Evolutionary conservation across 306 rosid genomes (phyloP).

Genomic region (Datisca glomerata): DNA sequence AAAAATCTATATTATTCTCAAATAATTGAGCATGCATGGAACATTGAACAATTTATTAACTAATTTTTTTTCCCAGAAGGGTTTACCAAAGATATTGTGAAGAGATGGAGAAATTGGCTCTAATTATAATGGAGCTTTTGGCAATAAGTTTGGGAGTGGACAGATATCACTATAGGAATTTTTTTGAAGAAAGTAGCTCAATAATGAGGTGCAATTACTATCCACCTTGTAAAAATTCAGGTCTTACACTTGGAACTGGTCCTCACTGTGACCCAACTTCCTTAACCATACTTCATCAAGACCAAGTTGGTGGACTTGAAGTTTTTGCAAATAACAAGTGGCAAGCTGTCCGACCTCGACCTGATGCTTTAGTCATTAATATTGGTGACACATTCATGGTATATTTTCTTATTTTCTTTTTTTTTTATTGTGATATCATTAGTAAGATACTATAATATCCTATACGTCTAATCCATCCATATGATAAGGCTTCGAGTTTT

Average conservation of each 20-base stretch:
- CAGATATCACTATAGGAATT: slow-evolving; percentile 24
- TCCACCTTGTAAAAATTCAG: slow-evolving; percentile 48
- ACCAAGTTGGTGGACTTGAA: slow-evolving; percentile 66
- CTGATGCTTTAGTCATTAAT: slow-evolving; percentile 57
- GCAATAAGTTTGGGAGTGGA: slow-evolving; percentile 59
- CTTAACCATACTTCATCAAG: slow-evolving; percentile 69
- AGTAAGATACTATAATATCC: not conserved
- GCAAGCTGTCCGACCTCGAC: slow-evolving; percentile 47
- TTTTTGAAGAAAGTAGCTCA: slow-evolving; percentile 55
- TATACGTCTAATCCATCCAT: not conserved
- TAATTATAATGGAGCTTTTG: slow-evolving; percentile 51
- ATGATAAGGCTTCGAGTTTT: not conserved
- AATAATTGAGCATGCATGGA: no score
- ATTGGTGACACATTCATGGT: slow-evolving; percentile 79
- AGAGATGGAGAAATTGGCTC: slow-evolving; percentile 40
- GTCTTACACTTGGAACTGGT: slow-evolving; percentile 60
- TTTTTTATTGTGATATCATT: no score
- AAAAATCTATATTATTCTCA: no score
- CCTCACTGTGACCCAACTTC: slow-evolving; percentile 83
- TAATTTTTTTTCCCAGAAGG: slow-evolving; percentile 26
- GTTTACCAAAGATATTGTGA: slow-evolving; percentile 58
- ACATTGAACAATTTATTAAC: not conserved
- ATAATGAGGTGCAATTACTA: slow-evolving; percentile 74
- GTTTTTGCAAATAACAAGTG: slow-evolving; percentile 46
- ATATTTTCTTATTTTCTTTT: not conserved